A percentile compares a stretch with the other conserved stretches of the same genome.
These are phyloP conservation scores for Cryptosporidium tyzzeri DNA, from an alignment of 169 alveolate genomes.

Conservation along the genomic window DNA sequence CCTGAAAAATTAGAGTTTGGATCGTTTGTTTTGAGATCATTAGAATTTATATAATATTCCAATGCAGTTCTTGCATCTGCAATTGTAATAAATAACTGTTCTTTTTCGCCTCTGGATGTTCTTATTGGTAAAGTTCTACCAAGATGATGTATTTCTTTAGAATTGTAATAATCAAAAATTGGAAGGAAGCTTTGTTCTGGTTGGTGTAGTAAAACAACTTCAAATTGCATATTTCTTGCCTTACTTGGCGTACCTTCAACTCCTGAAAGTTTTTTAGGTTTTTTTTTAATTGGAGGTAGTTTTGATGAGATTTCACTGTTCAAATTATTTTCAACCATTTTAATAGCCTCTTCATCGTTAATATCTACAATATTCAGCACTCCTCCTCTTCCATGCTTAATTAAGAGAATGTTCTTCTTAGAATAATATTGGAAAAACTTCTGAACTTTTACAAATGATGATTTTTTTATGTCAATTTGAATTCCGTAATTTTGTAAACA, in stretches of 20 bases:
- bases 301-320: background rate
- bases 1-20: background rate
- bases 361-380: constrained; percentile 34
- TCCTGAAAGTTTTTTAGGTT: background rate
- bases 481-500: constrained; percentile 15
- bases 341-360: background rate
- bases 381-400: constrained; percentile 45
- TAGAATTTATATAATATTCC: constrained; percentile 48
- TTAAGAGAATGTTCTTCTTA: constrained; percentile 11
- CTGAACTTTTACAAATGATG: constrained; percentile 49
- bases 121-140: constrained; percentile 7
- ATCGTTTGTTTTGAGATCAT: constrained; percentile 23
- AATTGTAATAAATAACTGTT: constrained; percentile 21
- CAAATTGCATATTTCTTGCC: background rate
- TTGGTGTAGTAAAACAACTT: constrained; percentile 21
- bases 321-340: background rate
- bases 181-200: constrained; percentile 34
- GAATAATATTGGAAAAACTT: constrained; percentile 45
- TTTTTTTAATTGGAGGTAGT: constrained; percentile 2
- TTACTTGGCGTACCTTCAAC: background rate
- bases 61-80: constrained; percentile 15
- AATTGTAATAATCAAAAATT: constrained; percentile 18
- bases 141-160: background rate
- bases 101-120: constrained; percentile 62
- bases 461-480: constrained; percentile 32